Base-by-base conservation (phyloP, 208 protist genomes). In the Borovskyia barvae region DNA sequence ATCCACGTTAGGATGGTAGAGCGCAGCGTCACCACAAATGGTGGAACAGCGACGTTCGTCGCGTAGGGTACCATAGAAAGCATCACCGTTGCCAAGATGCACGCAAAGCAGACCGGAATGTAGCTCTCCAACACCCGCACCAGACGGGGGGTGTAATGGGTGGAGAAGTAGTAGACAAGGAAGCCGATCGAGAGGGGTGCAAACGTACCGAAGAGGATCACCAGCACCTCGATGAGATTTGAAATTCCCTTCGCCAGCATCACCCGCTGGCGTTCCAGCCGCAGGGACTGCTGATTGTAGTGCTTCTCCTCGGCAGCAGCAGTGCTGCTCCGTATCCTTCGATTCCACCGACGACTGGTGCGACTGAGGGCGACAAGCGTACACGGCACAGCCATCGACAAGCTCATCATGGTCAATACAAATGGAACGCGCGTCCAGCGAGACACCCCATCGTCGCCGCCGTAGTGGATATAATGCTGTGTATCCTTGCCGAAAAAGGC, bases 41-140 rank as follows among this genome's bases (percentile, higher is more conserved):
- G 35, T 6, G 70, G 73, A 22, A 92, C 58, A 3, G 74, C 72
- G 28, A 80, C 73, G 53, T 63, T 54, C 25, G 65, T 41, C 20
- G 81, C 45, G 66, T 89, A 82, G 25, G 78, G 77, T n/a, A 87
- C 62, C 9, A 89, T 45, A 2, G 85, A 87, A 24, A 90, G 40
- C 30, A 60, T n/a, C 54, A 89, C 48, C 43, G 71, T 66, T 26
- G 72, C 19, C 5, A 50, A n/a, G 14, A 63, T 56, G 6, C 73
- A 36, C 9, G 55, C 22, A 7, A 81, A 45, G 32, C 68, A 46
- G 39, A 76, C 15, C 0, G 66, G 74, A n/a, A 85, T 46, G 59
- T 51, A 75, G 22, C 33, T 53, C 37, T 78, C 62, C 24, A 90
- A 43, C 7, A 58, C 46, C 11, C 46, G 47, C 39, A 75, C 37